Evolutionary conservation across 140 eudicot species (phyloP).

Genomic region (Senecio squalidus): DNA sequence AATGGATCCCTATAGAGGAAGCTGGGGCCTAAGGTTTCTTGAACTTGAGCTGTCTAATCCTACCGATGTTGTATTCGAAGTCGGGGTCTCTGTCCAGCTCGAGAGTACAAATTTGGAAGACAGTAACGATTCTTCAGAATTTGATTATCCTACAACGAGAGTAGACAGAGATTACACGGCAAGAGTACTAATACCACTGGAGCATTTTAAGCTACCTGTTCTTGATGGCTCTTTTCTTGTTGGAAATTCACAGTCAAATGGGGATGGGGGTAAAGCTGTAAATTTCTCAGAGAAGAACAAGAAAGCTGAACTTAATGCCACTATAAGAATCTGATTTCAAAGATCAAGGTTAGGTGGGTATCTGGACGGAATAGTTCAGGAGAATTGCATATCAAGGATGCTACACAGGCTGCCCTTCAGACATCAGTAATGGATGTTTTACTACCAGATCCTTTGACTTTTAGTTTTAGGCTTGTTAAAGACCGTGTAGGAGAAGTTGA

Average conservation of each 20-base stretch:
- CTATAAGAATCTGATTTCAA: slow-evolving; percentile 61
- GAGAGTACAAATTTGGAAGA: slow-evolving; percentile 37
- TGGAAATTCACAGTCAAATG: slow-evolving; percentile 37
- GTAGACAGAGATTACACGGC: slow-evolving; percentile 82
- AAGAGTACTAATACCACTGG: slow-evolving; percentile 80
- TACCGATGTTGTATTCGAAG: slow-evolving; percentile 76
- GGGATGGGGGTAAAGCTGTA: too few relatives aligned
- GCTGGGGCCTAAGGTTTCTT: slow-evolving; percentile 90
- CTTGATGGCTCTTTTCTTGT: slow-evolving; percentile 74
- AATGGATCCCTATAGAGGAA: slow-evolving; percentile 87
- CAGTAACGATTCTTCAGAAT: slow-evolving; percentile 35
- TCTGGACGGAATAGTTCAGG: slow-evolving; percentile 92
- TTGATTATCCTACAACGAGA: slow-evolving; percentile 70
- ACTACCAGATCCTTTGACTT: slow-evolving; percentile 89
- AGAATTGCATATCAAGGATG: slow-evolving; percentile 84
- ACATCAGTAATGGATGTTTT: slow-evolving; percentile 89
- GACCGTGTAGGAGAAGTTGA: slow-evolving; percentile 1
- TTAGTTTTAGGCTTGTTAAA: slow-evolving; percentile 64
- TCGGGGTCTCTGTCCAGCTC: slow-evolving; percentile 69
- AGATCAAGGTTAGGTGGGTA: slow-evolving; percentile 89
- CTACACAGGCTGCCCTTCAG: slow-evolving; percentile 83
- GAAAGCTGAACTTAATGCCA: slow-evolving; percentile 71
- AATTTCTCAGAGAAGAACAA: too few relatives aligned
- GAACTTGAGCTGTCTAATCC: slow-evolving; percentile 86
- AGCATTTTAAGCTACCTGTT: slow-evolving; percentile 79